Percentiles rank a stretch among this genome's conserved stretches.
phyloP scores from a whole-genome alignment of 2,329 filamentous ascomycete genomes.

The Aaosphaeria pasadenensis region DNA sequence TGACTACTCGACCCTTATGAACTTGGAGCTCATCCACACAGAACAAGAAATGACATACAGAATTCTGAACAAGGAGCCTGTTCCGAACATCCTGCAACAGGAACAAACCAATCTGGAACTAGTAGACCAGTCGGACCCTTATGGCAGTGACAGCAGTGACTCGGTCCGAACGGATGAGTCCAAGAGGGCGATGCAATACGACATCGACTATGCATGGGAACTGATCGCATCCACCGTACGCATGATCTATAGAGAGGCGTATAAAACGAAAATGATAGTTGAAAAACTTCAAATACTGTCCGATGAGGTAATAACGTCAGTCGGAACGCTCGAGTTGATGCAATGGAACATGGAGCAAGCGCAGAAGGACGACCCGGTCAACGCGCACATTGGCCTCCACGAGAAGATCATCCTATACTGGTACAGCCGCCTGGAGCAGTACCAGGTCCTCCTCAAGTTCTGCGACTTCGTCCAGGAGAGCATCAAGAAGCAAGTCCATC shows the following conservation, averaged over 20 bases:
- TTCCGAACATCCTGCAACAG: not conserved
- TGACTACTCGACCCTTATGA: conserved; percentile 12
- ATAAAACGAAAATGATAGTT: not conserved
- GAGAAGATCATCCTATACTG: conserved; percentile 20
- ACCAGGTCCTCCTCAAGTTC: conserved; percentile 12
- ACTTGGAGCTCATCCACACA: conserved; percentile 5
- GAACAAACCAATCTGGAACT: not conserved
- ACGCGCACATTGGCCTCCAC: not conserved
- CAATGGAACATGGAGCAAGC: not conserved
- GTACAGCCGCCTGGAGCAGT: conserved; percentile 22
- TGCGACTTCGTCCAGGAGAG: conserved; percentile 11
- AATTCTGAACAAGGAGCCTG: not conserved
- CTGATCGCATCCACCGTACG: not conserved
- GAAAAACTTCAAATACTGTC: not conserved
- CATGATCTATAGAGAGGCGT: not conserved
- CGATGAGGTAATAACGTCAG: not conserved
- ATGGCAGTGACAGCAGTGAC: not conserved
- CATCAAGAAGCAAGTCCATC: conserved; percentile 15
- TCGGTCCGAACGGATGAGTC: not conserved
- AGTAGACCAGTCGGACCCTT: too few relatives aligned
- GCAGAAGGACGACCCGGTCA: conserved; percentile 8
- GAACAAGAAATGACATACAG: not conserved
- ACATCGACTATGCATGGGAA: not conserved
- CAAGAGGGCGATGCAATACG: not conserved
- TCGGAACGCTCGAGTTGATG: not conserved